Conservation (phyloP, 140 eudicot genomes). For the Stevia rebaudiana region DNA sequence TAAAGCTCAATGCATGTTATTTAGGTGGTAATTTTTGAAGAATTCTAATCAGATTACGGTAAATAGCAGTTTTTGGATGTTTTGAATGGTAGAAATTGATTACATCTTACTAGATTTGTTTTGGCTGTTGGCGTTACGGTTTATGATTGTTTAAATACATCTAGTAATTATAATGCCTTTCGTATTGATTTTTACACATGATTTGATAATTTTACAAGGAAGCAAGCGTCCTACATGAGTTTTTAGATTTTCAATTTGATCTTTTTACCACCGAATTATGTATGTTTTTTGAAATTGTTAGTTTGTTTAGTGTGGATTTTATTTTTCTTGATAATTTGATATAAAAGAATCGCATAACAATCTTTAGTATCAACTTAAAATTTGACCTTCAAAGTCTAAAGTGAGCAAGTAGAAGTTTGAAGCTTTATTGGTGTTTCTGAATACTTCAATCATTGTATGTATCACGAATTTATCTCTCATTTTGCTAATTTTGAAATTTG, state of each 20-base stretch:
- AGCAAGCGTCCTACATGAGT: neutral
- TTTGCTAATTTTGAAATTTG: neutral
- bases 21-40: conserved; percentile 1
- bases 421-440: neutral
- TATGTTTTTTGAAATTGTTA: neutral
- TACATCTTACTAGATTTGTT: neutral
- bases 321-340: neutral
- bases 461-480: neutral
- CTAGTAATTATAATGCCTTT: neutral
- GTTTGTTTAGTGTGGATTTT: neutral
- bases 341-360: too few species aligned
- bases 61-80: neutral
- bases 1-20: conserved; percentile 21
- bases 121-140: neutral
- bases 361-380: neutral
- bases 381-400: conserved; percentile 1
- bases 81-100: neutral
- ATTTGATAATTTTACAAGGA: neutral
- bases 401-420: neutral
- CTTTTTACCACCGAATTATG: neutral
- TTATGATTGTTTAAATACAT: neutral
- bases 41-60: neutral
- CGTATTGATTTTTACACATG: neutral
- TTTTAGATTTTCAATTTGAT: neutral
- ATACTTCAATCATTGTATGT: neutral